Evolutionary conservation across 352 stramenopile species (phyloP).

Genomic region (Pythium oligandrum): DNA sequence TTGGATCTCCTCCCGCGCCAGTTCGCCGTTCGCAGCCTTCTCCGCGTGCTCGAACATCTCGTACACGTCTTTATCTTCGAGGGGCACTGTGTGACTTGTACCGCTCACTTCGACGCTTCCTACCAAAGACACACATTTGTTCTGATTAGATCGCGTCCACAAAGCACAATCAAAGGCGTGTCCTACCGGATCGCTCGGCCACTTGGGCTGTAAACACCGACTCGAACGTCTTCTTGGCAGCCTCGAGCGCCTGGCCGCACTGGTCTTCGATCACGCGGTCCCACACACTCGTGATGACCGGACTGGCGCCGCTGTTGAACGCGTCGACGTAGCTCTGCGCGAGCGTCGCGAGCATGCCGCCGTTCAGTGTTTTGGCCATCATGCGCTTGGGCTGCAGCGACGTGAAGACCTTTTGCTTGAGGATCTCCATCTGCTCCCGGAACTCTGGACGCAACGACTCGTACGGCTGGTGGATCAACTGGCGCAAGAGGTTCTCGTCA

Average conservation of each 20-base stretch:
- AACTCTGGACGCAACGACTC: slow-evolving; percentile 61
- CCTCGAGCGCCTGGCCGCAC: slow-evolving; percentile 56
- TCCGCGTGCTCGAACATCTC: slow-evolving; percentile 30
- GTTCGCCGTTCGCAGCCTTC: slow-evolving; percentile 24
- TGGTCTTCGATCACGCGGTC: slow-evolving; percentile 73
- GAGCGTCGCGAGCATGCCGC: slow-evolving; percentile 63
- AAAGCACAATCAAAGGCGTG: too few relatives aligned
- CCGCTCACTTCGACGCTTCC: too few relatives aligned
- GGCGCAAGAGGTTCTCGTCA: slow-evolving; percentile 53
- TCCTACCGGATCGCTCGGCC: slow-evolving; percentile 32
- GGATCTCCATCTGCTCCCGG: slow-evolving; percentile 44
- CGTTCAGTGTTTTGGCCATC: slow-evolving; percentile 53
- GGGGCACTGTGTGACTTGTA: too few relatives aligned
- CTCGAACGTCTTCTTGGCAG: slow-evolving; percentile 44
- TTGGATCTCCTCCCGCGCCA: slow-evolving; percentile 36
- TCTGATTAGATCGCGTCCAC: too few relatives aligned
- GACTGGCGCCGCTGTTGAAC: slow-evolving; percentile 64
- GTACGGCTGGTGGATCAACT: slow-evolving; percentile 49
- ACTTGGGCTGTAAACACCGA: slow-evolving; percentile 23
- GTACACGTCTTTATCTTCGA: slow-evolving; percentile 35
- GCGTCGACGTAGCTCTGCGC: slow-evolving; percentile 58
- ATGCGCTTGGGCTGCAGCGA: slow-evolving; percentile 61
- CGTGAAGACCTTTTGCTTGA: slow-evolving; percentile 54
- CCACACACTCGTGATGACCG: slow-evolving; percentile 80
- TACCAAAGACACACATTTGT: too few relatives aligned